Evolutionary conservation across 2,329 filamentous ascomycete species (phyloP), one percentile per base, ranked within the genome.

Genomic region (Trichophyton schoenleinii): DNA sequence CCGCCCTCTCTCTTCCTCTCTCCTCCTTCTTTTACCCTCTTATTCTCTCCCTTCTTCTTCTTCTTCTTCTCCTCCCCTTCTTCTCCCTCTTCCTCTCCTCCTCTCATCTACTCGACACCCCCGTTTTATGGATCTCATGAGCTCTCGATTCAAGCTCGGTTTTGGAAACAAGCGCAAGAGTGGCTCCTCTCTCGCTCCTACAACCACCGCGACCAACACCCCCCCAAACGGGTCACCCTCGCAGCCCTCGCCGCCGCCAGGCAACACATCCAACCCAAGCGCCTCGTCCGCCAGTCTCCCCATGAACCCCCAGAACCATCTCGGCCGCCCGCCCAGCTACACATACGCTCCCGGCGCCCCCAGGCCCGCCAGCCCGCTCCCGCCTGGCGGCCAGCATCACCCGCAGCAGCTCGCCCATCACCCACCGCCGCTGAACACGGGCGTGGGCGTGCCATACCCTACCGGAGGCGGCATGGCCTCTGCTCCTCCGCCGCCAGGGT

Each of bases 241-340:
- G 78, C 63, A 80, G 79, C 67, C 75, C 80, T 55, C 74, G 80
- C 79, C 85, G 83, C 67, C 71, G 70, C 62, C 76, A 75, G 65
- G 49, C 49, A 55, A 18, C 61, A 69, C 70, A 57, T 65, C 69
- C 53, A 55, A 55, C 49, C 69, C 71, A 66, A 78, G 75, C 68
- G 74, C 77, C 52, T 80, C 78, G 34, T 75, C 73, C 60, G 76
- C 78, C 63, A 80, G 79, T 67, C 75, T 81, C 53, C 74, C 80
- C 67, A 84, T 84, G 79, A 85, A 83, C 67, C 71, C 71, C 61
- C 76, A 75, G 65, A 79, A 80, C 65, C 77, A 78, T 48, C 75
- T 82, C 67, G 83, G 82, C 67, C 80, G 83, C 63, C 84, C 84
- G 67, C 84, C 84, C 49, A 85, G 82, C 70, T 87, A 87, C 72